Percentiles rank a stretch among this genome's conserved stretches.
Conservation (phyloP, 352 stramenopile genomes). For the Globisporangium spiculum region DNA sequence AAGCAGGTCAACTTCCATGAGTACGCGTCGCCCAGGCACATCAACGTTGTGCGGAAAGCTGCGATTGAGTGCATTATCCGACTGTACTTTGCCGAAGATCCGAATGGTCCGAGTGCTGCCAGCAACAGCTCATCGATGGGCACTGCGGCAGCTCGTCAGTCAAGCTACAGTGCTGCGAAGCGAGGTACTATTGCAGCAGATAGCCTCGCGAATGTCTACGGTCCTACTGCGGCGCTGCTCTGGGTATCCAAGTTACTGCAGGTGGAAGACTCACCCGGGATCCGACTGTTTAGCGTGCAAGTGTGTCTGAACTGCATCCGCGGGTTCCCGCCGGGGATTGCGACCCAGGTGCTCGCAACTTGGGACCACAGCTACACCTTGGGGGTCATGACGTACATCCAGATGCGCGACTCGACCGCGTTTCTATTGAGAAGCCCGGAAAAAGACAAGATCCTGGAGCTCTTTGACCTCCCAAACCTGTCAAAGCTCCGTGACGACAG, state of each 20-base stretch:
- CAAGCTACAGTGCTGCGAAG: constrained; percentile 9
- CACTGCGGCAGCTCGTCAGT: background rate
- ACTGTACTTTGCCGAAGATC: constrained; percentile 81
- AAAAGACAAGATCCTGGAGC: constrained; percentile 61
- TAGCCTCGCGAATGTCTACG: constrained; percentile 55
- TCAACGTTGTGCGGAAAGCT: constrained; percentile 72
- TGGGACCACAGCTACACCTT: constrained; percentile 84
- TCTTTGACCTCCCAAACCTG: constrained; percentile 62
- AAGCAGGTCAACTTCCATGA: constrained; percentile 69
- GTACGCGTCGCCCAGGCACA: constrained; percentile 71
- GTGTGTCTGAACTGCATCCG: constrained; percentile 81
- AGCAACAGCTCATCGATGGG: constrained; percentile 16
- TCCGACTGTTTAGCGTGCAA: constrained; percentile 74
- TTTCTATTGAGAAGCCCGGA: constrained; percentile 77
- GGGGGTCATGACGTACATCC: constrained; percentile 65
- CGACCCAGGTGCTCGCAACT: constrained; percentile 71
- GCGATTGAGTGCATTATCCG: constrained; percentile 84
- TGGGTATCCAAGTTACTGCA: constrained; percentile 70
- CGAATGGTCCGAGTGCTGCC: constrained; percentile 21
- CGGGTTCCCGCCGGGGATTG: constrained; percentile 67
- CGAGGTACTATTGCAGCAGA: constrained; percentile 19
- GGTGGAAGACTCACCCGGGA: constrained; percentile 58
- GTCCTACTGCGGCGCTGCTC: constrained; percentile 59
- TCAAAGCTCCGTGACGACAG: constrained; percentile 74
- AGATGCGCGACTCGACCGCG: constrained; percentile 72